A percentile compares a stretch with the other conserved stretches of the same genome.
phyloP scores from a whole-genome alignment of 495 filamentous ascomycete species.

The Polyplosphaeria fusca region DNA sequence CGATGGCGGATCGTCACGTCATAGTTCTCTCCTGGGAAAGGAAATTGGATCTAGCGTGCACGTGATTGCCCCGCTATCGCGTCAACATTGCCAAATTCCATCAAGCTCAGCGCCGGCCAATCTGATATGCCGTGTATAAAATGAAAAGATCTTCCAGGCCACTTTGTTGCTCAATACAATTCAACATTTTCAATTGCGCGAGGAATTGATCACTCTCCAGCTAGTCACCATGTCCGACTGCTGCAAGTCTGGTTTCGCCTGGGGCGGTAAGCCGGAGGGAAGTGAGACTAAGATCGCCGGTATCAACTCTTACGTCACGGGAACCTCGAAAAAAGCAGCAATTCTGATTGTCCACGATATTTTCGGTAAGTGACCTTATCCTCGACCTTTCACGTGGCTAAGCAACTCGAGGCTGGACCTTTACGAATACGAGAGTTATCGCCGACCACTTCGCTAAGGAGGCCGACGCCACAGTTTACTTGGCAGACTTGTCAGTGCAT shows the following conservation, averaged over 20 bases:
- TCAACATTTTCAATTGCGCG: background rate
- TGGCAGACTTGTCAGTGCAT: constrained; percentile 48
- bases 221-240: constrained; percentile 7
- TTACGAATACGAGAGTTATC: constrained; percentile 43
- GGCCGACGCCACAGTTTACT: constrained; percentile 49
- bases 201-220: background rate
- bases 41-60: too few relatives aligned
- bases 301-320: constrained; percentile 36
- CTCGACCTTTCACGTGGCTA: too few relatives aligned
- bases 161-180: too few relatives aligned
- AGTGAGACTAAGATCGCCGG: constrained; percentile 23
- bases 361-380: too few relatives aligned
- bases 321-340: constrained; percentile 40
- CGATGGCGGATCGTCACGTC: too few relatives aligned
- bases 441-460: constrained; percentile 53
- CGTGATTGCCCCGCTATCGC: too few relatives aligned
- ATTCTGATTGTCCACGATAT: constrained; percentile 50
- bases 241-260: constrained; percentile 36
- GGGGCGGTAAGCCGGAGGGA: constrained; percentile 35
- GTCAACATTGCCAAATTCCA: too few relatives aligned
- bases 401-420: too few relatives aligned
- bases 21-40: too few relatives aligned
- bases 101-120: too few relatives aligned
- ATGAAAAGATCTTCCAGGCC: too few relatives aligned
- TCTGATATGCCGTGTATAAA: too few relatives aligned